Evolutionary conservation across 257 asterid genomes (phyloP).

Genomic region (Capsicum baccatum): DNA sequence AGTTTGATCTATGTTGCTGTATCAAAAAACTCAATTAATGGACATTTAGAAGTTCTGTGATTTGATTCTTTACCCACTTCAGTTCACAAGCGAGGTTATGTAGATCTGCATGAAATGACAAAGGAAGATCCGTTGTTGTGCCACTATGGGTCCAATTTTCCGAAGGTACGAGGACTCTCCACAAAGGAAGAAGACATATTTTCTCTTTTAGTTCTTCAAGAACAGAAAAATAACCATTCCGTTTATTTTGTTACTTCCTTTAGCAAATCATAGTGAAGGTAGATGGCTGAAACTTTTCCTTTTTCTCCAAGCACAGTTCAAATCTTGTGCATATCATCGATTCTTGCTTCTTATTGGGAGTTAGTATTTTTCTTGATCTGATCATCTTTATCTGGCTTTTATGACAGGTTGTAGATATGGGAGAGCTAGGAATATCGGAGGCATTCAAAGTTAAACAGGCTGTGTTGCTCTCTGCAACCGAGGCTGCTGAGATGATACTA

Average conservation of each 20-base stretch:
- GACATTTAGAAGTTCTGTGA: too few species aligned
- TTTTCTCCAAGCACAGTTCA: not conserved
- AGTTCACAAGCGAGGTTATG: too few species aligned
- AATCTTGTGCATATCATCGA: not conserved
- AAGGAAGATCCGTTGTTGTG: too few species aligned
- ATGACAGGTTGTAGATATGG: constrained; percentile 83
- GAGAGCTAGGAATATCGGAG: constrained; percentile 72
- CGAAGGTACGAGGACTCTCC: not conserved
- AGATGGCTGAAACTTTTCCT: not conserved
- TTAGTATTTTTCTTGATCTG: not conserved
- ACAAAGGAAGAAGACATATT: not conserved
- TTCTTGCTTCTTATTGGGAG: not conserved
- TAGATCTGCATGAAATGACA: too few species aligned
- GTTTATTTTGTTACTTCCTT: not conserved
- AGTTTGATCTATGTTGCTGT: too few species aligned
- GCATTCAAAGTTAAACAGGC: constrained; percentile 94
- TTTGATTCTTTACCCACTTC: too few species aligned
- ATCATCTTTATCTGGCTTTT: not conserved
- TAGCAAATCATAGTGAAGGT: not conserved
- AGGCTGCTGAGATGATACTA: constrained; percentile 90
- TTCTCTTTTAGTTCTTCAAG: not conserved
- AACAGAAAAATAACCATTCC: not conserved
- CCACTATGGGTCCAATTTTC: too few species aligned
- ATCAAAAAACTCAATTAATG: too few species aligned
- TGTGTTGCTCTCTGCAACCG: constrained; percentile 86